Evolutionary conservation across 1,139 yeast genomes (phyloP).

Genomic region (Debaryomycetaceae sp.): DNA sequence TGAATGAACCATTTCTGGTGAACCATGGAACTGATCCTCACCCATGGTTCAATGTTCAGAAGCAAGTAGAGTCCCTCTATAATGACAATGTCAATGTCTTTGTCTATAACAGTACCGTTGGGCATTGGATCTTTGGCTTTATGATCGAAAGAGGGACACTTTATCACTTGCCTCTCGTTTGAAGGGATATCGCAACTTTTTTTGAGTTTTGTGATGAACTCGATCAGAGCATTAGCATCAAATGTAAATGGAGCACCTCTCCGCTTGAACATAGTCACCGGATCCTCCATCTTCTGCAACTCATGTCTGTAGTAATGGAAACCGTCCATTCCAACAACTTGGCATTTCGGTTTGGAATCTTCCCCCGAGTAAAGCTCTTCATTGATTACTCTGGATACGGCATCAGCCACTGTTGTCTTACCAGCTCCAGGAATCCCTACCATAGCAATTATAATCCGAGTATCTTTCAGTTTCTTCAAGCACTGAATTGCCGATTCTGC

Average conservation of each 20-base stretch:
- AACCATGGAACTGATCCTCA: slow-evolving; percentile 6
- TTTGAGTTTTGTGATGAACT: slow-evolving; percentile 8
- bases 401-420: slow-evolving; percentile 13
- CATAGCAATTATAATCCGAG: slow-evolving; percentile 10
- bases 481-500: no score
- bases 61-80: slow-evolving; percentile 17
- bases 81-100: slow-evolving; percentile 11
- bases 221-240: slow-evolving; percentile 10
- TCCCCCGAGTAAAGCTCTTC: neutral
- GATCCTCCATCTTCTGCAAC: slow-evolving; percentile 11
- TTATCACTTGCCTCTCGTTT: no score
- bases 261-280: slow-evolving; percentile 12
- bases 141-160: slow-evolving; percentile 16
- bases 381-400: neutral
- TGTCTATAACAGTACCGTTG: slow-evolving; percentile 10
- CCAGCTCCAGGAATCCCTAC: slow-evolving; percentile 27
- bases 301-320: slow-evolving; percentile 14
- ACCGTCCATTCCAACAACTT: slow-evolving; percentile 11
- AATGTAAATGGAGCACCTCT: slow-evolving; percentile 22
- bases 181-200: slow-evolving; percentile 1
- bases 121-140: slow-evolving; percentile 15
- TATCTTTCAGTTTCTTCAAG: no score
- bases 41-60: slow-evolving; percentile 13
- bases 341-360: slow-evolving; percentile 1
- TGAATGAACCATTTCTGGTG: slow-evolving; percentile 15